phyloP scores from a whole-genome alignment of 2,329 filamentous ascomycete genomes.

The Aureobasidium sp. region DNA sequence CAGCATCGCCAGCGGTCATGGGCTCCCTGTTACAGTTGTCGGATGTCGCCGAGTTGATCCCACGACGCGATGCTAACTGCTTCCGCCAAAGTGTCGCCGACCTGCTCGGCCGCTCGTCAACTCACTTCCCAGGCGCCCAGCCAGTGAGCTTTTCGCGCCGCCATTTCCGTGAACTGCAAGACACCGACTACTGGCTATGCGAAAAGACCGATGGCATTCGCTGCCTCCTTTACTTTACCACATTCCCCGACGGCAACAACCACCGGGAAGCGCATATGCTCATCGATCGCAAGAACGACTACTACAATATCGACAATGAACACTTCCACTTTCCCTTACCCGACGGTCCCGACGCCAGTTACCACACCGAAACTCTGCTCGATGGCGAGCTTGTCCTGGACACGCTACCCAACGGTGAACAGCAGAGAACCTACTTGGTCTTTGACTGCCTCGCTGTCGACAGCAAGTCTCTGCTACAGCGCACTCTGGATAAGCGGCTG shows the following conservation, averaged over 20 bases:
- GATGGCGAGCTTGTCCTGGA: conserved; percentile 94
- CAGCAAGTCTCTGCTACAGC: conserved; percentile 63
- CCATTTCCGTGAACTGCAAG: conserved; percentile 71
- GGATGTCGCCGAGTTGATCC: conserved; percentile 17
- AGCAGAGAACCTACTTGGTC: conserved; percentile 74
- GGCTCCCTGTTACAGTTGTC: conserved; percentile 21
- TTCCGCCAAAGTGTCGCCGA: conserved; percentile 25
- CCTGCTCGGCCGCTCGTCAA: conserved; percentile 61
- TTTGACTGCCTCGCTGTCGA: conserved; percentile 89
- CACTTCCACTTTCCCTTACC: conserved; percentile 73
- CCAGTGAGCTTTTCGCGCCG: conserved; percentile 81
- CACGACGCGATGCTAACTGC: conserved; percentile 18
- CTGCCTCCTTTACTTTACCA: conserved; percentile 84
- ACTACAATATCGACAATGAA: conserved; percentile 67
- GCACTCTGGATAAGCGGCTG: conserved; percentile 78
- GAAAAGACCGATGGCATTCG: conserved; percentile 97
- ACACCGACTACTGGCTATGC: conserved; percentile 89
- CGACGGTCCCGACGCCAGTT: conserved; percentile 49
- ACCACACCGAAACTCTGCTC: conserved; percentile 72
- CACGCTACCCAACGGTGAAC: conserved; percentile 55
- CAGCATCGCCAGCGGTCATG: conserved; percentile 13
- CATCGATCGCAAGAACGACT: conserved; percentile 97
- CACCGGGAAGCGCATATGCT: conserved; percentile 67
- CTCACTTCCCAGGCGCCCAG: conserved; percentile 79
- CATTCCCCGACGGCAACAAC: conserved; percentile 35